A percentile compares a stretch with the other conserved stretches of the same genome.
Evolutionary conservation across 2,329 filamentous ascomycete genomes (phyloP).

Genomic region (Zelopaecilomyces penicillatus): DNA sequence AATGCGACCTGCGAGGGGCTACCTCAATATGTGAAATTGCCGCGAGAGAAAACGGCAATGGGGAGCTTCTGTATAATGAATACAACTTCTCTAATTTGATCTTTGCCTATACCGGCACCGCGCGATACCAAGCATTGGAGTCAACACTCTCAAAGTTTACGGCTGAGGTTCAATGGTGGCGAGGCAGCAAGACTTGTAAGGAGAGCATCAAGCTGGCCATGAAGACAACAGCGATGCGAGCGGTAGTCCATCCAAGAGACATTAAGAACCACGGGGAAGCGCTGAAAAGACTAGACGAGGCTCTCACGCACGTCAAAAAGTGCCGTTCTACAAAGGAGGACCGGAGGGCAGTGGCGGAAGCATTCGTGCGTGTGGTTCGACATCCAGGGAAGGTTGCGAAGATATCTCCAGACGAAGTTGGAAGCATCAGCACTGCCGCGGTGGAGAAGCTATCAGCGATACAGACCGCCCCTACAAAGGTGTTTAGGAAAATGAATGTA

Average conservation of each 20-base stretch:
- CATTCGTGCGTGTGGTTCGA: slow-evolving; percentile 12
- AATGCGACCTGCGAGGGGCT: slow-evolving; percentile 22
- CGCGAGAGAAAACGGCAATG: slow-evolving; percentile 27
- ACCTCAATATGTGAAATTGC: slow-evolving; percentile 27
- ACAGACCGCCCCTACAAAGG: not conserved
- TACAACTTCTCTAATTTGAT: slow-evolving; percentile 31
- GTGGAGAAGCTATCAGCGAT: not conserved
- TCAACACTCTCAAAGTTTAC: slow-evolving; percentile 23
- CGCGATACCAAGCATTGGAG: slow-evolving; percentile 22
- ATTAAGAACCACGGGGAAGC: slow-evolving; percentile 15
- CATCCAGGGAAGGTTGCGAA: not conserved
- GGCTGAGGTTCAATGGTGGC: slow-evolving; percentile 26
- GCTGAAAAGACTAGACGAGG: slow-evolving; percentile 15
- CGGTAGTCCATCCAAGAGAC: slow-evolving; percentile 7
- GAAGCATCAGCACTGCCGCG: not conserved
- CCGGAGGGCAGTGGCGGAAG: slow-evolving; percentile 13
- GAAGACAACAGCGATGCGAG: slow-evolving; percentile 23
- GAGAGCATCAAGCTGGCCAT: slow-evolving; percentile 30
- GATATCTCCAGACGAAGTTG: not conserved
- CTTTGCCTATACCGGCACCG: slow-evolving; percentile 23
- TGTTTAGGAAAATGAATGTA: not conserved
- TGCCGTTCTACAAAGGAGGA: slow-evolving; percentile 13
- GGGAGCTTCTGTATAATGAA: slow-evolving; percentile 27
- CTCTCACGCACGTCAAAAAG: slow-evolving; percentile 17
- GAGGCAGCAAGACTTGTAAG: slow-evolving; percentile 28